A percentile compares a stretch with the other conserved stretches of the same genome.
phyloP scores from a whole-genome alignment of 768 basidiomycete genomes.

The Lactifluus pinguis region DNA sequence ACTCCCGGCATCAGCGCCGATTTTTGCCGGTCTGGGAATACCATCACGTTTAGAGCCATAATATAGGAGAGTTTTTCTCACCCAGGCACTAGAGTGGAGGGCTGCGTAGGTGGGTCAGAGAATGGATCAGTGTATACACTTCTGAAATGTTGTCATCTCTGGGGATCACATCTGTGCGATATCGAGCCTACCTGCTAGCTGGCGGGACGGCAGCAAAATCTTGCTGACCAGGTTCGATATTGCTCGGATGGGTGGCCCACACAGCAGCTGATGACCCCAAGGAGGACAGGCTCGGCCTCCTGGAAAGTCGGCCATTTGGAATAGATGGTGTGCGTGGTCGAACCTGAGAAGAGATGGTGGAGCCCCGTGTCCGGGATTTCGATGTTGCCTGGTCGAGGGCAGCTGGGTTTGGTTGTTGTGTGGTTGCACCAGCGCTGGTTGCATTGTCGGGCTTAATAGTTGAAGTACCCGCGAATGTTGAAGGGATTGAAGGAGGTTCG shows the following conservation, averaged over 20 bases:
- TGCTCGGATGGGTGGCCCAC: neutral
- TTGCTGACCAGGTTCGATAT: slow-evolving; percentile 4
- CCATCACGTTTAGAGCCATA: neutral
- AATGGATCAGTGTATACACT: slow-evolving; percentile 1
- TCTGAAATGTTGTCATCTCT: neutral
- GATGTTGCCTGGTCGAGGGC: neutral
- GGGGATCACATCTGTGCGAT: neutral
- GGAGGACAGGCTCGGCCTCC: slow-evolving; percentile 14
- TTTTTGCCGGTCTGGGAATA: neutral
- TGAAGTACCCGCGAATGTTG: neutral
- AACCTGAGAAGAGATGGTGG: slow-evolving; percentile 18
- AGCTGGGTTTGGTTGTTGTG: slow-evolving; percentile 4
- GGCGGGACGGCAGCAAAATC: neutral
- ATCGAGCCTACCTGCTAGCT: slow-evolving; percentile 2
- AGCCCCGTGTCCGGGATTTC: slow-evolving; percentile 15
- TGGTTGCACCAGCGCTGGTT: neutral
- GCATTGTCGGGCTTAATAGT: neutral
- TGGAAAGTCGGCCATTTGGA: slow-evolving; percentile 10
- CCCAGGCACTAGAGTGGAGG: neutral
- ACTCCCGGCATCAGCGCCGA: neutral
- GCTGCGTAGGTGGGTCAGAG: slow-evolving; percentile 4
- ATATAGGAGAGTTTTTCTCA: neutral
- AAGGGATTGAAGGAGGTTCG: slow-evolving; percentile 2
- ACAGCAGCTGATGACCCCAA: slow-evolving; percentile 7
- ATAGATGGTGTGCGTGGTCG: slow-evolving; percentile 15